Evolutionary conservation across 441 rosid species (phyloP), one percentile per base, ranked within the genome.

Genomic region (Gossypium davidsonii): DNA sequence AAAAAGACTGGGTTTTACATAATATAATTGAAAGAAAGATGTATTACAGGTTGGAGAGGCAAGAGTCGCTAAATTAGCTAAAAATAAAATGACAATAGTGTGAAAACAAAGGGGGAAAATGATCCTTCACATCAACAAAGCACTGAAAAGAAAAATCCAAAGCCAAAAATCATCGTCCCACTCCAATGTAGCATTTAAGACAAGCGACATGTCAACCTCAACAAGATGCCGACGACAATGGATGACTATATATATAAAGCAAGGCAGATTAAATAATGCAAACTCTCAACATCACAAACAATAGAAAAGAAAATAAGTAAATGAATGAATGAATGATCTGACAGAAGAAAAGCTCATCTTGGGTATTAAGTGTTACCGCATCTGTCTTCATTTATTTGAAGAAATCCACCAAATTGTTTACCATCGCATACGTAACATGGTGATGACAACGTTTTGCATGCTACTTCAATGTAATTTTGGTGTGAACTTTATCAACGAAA

Each of bases 141-240:
- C 26, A 37, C 67, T 11, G 6, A 15, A 31, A 61, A 3, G 23
- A 7, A 7, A 61, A 26, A 6, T 14, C 18, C 10, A 14, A 49
- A 4, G 20, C 18, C 55, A 49, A 49, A 49, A 49, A 14, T 49
- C 55, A 49, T 49, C 18, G 18, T 49, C 55, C 55, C 17, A 49
- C 18, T 49, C 55, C 55, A 49, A 49, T 49, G 55, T 49, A 49
- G 55, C 55, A 49, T 49, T 26, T 0, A 65, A 65, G 55, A 42
- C n/a, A 44, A 65, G 55, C 11, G 69, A 65, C 2, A 18, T 21
- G 53, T 65, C 70, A 65, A 44, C 17, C 53, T 44, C 69, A 64
- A 9, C 12, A 64, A 42, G 69, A 64, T 64, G 69, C 53, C 28
- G 17, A 64, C 26, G 53, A 64, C 18, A 64, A 64, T 20, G 20